Evolutionary conservation across 2,329 filamentous ascomycete species (phyloP).

Genomic region (Trichoderma sp.): DNA sequence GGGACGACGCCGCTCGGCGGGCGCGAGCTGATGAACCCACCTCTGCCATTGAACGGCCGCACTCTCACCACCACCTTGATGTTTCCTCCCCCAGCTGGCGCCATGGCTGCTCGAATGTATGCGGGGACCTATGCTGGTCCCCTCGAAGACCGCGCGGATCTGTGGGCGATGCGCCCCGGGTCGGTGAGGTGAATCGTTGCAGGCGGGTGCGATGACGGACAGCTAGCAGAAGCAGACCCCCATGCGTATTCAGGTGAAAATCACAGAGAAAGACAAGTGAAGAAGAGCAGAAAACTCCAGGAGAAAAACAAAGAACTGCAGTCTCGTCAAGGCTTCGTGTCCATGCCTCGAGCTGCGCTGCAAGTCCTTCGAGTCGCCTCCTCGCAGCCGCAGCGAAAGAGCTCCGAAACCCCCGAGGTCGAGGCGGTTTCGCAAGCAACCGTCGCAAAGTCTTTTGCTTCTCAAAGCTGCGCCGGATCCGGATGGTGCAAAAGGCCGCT

Average conservation of each 20-base stretch:
- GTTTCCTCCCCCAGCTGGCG: conserved; percentile 77
- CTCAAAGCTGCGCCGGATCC: conserved; percentile 9
- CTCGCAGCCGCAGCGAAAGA: conserved; percentile 7
- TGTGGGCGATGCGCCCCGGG: conserved; percentile 37
- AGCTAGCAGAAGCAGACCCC: conserved; percentile 3
- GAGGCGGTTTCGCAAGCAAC: conserved; percentile 10
- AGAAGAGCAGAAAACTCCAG: neutral
- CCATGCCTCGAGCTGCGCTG: conserved; percentile 29
- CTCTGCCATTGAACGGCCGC: conserved; percentile 93
- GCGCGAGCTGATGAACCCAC: conserved; percentile 50
- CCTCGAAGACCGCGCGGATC: conserved; percentile 36
- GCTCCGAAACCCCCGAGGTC: conserved; percentile 21
- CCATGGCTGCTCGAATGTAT: conserved; percentile 40
- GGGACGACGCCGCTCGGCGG: neutral
- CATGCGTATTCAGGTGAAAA: neutral
- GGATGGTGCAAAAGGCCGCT: conserved; percentile 15
- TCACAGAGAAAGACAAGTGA: neutral
- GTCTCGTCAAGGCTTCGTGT: conserved; percentile 27
- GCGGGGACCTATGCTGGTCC: conserved; percentile 44
- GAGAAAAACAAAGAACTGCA: neutral
- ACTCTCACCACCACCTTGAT: conserved; percentile 99
- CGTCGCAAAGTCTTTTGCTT: conserved; percentile 6
- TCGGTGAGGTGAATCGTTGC: conserved; percentile 23
- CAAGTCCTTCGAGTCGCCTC: neutral
- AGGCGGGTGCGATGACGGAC: conserved; percentile 1